Percentiles rank a stretch among this genome's conserved stretches.
Conservation (phyloP, 345 rosid species). For the Toxicodendron radicans region DNA sequence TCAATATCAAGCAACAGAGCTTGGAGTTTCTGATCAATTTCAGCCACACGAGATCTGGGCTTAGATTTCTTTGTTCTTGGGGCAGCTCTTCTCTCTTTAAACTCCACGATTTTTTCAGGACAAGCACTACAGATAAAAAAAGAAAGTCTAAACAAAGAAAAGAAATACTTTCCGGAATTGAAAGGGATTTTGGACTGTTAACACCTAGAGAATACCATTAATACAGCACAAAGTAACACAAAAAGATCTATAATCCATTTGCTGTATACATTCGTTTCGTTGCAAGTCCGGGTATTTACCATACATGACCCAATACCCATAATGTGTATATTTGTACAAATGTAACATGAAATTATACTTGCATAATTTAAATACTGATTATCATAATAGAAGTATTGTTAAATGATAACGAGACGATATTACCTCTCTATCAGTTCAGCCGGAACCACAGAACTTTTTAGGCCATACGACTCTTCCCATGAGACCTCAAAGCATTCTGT, state of each 20-base stretch:
- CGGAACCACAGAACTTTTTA: slow-evolving; percentile 65
- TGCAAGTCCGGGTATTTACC: background rate
- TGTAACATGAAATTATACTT: too few relatives aligned
- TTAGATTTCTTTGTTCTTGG: slow-evolving; percentile 41
- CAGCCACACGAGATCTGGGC: slow-evolving; percentile 31
- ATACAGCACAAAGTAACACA: too few relatives aligned
- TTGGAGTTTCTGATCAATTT: slow-evolving; percentile 60
- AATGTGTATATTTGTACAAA: background rate
- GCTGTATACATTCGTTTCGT: background rate
- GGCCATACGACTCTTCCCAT: slow-evolving; percentile 69
- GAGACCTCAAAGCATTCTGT: slow-evolving; percentile 74
- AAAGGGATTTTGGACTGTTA: background rate
- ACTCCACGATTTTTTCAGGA: slow-evolving; percentile 77
- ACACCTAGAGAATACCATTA: background rate
- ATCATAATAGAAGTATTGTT: background rate
- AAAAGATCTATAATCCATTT: background rate
- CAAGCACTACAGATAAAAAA: slow-evolving; percentile 56
- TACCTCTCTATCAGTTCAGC: slow-evolving; percentile 84
- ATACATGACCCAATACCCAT: background rate
- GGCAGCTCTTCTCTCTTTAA: slow-evolving; percentile 55
- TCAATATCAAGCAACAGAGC: slow-evolving; percentile 56
- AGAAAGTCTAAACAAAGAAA: background rate
- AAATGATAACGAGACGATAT: background rate
- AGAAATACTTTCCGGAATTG: background rate
- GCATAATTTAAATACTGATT: too few relatives aligned